Evolutionary conservation across 2,329 filamentous ascomycete species (phyloP).

Genomic region (Colletotrichum truncatum): DNA sequence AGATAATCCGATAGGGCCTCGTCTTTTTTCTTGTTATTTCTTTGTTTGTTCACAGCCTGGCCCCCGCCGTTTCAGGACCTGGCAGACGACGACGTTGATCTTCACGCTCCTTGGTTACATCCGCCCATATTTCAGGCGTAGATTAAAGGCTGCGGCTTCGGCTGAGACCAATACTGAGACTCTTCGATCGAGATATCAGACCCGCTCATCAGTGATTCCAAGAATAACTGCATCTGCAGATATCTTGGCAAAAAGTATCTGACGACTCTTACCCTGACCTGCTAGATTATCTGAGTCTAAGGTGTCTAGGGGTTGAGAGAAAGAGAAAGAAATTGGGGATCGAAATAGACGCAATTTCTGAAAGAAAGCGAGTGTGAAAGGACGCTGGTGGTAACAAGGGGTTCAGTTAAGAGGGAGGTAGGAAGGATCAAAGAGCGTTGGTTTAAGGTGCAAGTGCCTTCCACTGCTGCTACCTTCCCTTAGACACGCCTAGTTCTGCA

Average conservation of each 20-base stretch:
- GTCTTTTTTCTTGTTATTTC: conserved; percentile 6
- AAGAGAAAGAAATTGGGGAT: not conserved
- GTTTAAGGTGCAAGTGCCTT: conserved; percentile 17
- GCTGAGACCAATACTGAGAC: conserved; percentile 24
- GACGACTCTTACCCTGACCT: conserved; percentile 11
- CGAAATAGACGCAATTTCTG: not conserved
- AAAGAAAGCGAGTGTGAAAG: not conserved
- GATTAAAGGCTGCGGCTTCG: conserved; percentile 8
- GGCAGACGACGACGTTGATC: conserved; percentile 20
- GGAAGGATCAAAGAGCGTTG: not conserved
- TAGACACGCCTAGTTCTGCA: not conserved
- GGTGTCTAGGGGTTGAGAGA: not conserved
- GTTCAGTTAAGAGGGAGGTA: not conserved
- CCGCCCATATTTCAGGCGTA: conserved; percentile 12
- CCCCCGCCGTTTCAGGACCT: conserved; percentile 10
- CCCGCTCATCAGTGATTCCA: conserved; percentile 7
- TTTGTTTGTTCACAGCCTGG: conserved; percentile 21
- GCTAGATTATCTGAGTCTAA: not conserved
- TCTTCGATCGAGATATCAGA: conserved; percentile 4
- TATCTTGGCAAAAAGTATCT: conserved; percentile 14
- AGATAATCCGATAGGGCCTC: conserved; percentile 9
- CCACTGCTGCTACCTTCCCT: not conserved
- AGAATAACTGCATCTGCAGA: conserved; percentile 24
- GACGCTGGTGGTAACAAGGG: conserved; percentile 1
- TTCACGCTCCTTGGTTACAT: conserved; percentile 16